These are phyloP conservation scores for Cladobotryum protrusum DNA, from an alignment of 2,329 filamentous ascomycete genomes.

Conservation along the genomic window DNA sequence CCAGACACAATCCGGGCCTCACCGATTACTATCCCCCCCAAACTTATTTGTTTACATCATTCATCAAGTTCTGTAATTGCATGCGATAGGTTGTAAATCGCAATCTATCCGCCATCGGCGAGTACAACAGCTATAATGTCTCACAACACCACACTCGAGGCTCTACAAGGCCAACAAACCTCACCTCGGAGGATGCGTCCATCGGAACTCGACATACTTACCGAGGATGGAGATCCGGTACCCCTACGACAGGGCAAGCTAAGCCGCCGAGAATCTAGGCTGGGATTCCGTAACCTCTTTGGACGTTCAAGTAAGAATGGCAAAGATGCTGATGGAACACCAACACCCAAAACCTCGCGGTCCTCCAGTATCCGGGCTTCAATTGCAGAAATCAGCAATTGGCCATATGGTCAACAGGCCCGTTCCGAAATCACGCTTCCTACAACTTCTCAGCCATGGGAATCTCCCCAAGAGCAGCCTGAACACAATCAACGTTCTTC, in stretches of 20 bases:
- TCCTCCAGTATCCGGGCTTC: slow-evolving; percentile 39
- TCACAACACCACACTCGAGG: slow-evolving; percentile 11
- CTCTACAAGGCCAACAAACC: slow-evolving; percentile 10
- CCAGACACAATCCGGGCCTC: neutral
- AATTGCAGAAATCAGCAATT: slow-evolving; percentile 38
- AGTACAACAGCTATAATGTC: slow-evolving; percentile 21
- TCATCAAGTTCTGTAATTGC: neutral
- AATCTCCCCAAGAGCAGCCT: slow-evolving; percentile 2
- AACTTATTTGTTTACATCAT: neutral
- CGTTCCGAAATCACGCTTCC: slow-evolving; percentile 15
- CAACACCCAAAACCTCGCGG: slow-evolving; percentile 26
- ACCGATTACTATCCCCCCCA: neutral
- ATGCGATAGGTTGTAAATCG: neutral
- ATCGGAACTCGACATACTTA: slow-evolving; percentile 4
- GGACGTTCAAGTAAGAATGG: slow-evolving; percentile 34
- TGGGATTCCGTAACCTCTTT: slow-evolving; percentile 48
- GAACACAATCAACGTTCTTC: slow-evolving; percentile 12
- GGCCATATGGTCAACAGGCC: slow-evolving; percentile 31
- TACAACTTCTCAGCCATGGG: slow-evolving; percentile 3
- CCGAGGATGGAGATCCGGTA: slow-evolving; percentile 15
- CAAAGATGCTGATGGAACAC: slow-evolving; percentile 28
- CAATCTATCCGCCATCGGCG: too few species aligned
- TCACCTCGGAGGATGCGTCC: slow-evolving; percentile 1
- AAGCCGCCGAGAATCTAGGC: slow-evolving; percentile 43
- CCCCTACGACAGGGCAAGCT: slow-evolving; percentile 39